A percentile compares a stretch with the other conserved stretches of the same genome.
These are phyloP conservation scores for Telopea speciosissima DNA, from an alignment of 177 flowering plant species.

Conservation along the genomic window DNA sequence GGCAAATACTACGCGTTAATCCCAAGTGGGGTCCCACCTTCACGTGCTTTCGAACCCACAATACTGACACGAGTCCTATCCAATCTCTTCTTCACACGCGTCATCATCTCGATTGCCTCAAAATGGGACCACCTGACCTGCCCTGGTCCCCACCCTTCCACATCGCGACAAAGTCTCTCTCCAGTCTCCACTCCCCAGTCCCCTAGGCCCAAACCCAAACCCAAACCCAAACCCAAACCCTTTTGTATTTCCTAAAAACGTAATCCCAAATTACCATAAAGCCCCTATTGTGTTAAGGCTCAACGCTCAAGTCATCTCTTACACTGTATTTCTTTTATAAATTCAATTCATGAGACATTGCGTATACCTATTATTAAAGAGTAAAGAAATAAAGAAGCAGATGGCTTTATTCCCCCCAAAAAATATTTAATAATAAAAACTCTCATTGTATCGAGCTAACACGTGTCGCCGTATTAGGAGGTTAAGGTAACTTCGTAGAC, in stretches of 20 bases:
- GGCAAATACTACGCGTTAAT: neutral
- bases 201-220: neutral
- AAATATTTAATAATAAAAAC: no score
- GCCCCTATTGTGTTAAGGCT: no score
- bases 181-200: no score
- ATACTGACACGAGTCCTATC: neutral
- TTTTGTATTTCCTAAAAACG: no score
- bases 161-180: neutral
- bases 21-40: conserved; percentile 10
- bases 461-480: no score
- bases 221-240: no score
- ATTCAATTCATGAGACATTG: neutral
- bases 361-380: neutral
- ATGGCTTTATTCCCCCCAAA: neutral
- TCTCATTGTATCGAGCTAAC: no score
- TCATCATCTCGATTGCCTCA: neutral
- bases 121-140: neutral
- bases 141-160: neutral
- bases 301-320: no score
- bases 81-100: neutral
- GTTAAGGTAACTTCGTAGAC: neutral
- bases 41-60: conserved; percentile 10
- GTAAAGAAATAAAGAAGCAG: neutral
- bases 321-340: neutral
- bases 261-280: neutral